A percentile compares a stretch with the other conserved stretches of the same genome.
phyloP scores from a whole-genome alignment of 371 early-diverging fungal genomes.

The Syncephalastrum monosporum region DNA sequence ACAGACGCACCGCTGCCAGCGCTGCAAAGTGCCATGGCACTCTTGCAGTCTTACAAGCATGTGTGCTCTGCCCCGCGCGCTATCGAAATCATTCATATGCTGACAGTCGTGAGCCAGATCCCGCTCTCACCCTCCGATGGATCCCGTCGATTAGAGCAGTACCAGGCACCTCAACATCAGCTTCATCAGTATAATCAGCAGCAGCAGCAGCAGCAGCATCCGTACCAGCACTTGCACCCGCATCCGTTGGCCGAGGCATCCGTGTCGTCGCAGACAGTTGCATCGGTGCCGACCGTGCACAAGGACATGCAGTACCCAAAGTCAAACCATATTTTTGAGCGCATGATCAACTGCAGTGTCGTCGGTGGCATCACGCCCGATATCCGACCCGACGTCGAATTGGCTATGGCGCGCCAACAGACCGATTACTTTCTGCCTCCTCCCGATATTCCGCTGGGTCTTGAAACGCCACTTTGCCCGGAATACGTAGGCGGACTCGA shows the following conservation, averaged over 20 bases:
- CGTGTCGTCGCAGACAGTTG: not conserved
- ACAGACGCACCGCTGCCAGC: constrained; percentile 12
- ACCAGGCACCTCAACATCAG: not conserved
- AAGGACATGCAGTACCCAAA: constrained; percentile 23
- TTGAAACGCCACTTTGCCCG: too few relatives aligned
- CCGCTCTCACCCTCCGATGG: constrained; percentile 7
- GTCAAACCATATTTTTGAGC: constrained; percentile 31
- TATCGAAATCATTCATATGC: constrained; percentile 31
- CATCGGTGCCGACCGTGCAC: not conserved
- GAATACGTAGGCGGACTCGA: too few relatives aligned
- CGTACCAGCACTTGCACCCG: not conserved
- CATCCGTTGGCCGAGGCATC: not conserved
- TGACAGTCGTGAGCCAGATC: constrained; percentile 30
- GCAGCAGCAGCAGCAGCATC: constrained; percentile 8
- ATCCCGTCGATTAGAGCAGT: not conserved
- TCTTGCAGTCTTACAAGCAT: constrained; percentile 28
- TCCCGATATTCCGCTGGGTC: constrained; percentile 4
- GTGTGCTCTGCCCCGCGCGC: constrained; percentile 32
- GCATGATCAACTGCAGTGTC: constrained; percentile 44
- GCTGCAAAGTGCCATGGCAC: constrained; percentile 23
- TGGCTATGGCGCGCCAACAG: constrained; percentile 14
- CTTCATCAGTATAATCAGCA: constrained; percentile 1
- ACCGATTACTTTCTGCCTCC: constrained; percentile 12
- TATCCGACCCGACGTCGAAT: constrained; percentile 25
- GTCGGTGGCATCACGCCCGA: constrained; percentile 48